phyloP scores from a whole-genome alignment of 768 basidiomycete genomes.

The Russula ochroleuca region DNA sequence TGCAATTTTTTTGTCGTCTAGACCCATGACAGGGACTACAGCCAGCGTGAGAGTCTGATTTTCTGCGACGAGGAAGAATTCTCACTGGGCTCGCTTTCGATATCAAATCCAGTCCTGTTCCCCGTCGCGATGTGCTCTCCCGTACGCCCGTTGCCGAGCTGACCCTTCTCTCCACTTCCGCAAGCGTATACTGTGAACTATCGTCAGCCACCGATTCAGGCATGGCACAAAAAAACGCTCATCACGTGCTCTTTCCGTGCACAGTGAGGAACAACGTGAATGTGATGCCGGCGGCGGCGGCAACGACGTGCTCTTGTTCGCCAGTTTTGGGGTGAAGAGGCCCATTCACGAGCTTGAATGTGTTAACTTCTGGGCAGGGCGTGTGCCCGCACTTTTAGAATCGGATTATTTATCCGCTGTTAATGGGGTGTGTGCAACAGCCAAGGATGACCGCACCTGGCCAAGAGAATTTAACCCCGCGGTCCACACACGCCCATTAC shows the following conservation, averaged over 20 bases:
- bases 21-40: slow-evolving; percentile 66
- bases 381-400: slow-evolving; percentile 22
- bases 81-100: slow-evolving; percentile 65
- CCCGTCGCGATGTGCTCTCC: slow-evolving; percentile 88
- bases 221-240: background rate
- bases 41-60: slow-evolving; percentile 25
- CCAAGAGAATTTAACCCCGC: slow-evolving; percentile 78
- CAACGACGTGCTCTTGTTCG: slow-evolving; percentile 59
- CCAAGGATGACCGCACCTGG: slow-evolving; percentile 48
- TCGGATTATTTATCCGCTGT: background rate
- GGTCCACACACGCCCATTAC: slow-evolving; percentile 78
- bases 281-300: slow-evolving; percentile 75
- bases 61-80: background rate
- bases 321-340: slow-evolving; percentile 41
- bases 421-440: background rate
- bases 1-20: slow-evolving; percentile 72
- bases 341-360: slow-evolving; percentile 61
- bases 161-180: slow-evolving; percentile 90
- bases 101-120: slow-evolving; percentile 79
- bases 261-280: slow-evolving; percentile 83
- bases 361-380: slow-evolving; percentile 53
- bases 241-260: slow-evolving; percentile 64
- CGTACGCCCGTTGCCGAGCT: slow-evolving; percentile 87
- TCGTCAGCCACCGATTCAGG: slow-evolving; percentile 11
- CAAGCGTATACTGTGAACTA: slow-evolving; percentile 67